phyloP scores from a whole-genome alignment of 768 basidiomycete species.

The Boletus sp. region DNA sequence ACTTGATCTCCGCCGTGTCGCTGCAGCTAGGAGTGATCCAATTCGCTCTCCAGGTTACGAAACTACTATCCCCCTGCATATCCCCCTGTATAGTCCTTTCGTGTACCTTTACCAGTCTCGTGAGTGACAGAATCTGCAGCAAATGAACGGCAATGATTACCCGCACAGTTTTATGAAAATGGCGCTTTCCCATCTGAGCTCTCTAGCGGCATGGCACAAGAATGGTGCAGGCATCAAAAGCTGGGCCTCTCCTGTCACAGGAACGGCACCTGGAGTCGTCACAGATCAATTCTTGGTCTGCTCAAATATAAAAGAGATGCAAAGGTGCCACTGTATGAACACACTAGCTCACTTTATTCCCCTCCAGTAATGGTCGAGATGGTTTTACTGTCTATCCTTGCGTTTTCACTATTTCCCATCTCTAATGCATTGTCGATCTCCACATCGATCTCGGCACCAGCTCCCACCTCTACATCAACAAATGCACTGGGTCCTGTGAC shows the following conservation, averaged over 20 bases:
- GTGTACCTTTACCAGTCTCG: neutral
- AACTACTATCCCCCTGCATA: too few species aligned
- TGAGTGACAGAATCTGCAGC: neutral
- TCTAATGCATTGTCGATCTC: conserved; percentile 5
- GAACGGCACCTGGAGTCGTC: neutral
- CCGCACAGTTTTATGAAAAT: neutral
- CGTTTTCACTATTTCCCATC: conserved; percentile 2
- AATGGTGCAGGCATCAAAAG: neutral
- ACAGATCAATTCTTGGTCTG: neutral
- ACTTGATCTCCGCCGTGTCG: neutral
- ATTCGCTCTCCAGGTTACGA: neutral
- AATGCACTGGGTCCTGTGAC: conserved; percentile 18
- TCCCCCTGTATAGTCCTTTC: neutral
- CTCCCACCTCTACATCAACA: neutral
- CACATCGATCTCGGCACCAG: neutral
- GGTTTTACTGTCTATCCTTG: conserved; percentile 7
- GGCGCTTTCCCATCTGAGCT: neutral
- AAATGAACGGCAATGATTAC: neutral
- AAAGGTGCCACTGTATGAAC: too few species aligned
- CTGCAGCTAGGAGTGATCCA: neutral
- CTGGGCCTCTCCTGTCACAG: neutral
- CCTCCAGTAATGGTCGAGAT: neutral
- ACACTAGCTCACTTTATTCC: too few species aligned
- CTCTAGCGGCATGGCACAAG: neutral
- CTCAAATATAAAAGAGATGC: conserved; percentile 8